A percentile compares a stretch with the other conserved stretches of the same genome.
These are phyloP conservation scores for Plasmopara muralis DNA, from an alignment of 352 stramenopile species.

Conservation along the genomic window DNA sequence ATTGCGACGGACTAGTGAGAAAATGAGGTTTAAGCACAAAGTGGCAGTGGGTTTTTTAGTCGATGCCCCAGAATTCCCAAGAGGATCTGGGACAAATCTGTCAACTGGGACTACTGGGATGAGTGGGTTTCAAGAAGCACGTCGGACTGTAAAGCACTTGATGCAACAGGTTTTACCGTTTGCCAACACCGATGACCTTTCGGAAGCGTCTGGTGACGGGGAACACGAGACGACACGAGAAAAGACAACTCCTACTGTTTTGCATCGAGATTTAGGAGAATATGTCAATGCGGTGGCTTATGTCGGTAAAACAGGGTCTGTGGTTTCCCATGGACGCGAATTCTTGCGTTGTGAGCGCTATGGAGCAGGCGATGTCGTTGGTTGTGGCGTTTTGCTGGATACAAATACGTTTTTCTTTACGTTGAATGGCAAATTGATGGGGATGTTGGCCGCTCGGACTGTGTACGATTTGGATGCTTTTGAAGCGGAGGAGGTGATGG, in stretches of 20 bases:
- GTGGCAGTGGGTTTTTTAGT: conserved; percentile 45
- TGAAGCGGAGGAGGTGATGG: conserved; percentile 11
- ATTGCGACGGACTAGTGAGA: conserved; percentile 23
- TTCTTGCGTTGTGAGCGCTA: conserved; percentile 49
- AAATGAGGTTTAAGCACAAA: conserved; percentile 37
- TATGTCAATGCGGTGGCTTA: conserved; percentile 41
- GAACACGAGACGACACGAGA: conserved; percentile 5
- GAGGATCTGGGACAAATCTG: not conserved
- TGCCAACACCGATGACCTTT: conserved; percentile 6
- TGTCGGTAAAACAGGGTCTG: conserved; percentile 44
- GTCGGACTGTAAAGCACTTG: conserved; percentile 15
- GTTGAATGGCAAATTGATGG: conserved; percentile 46
- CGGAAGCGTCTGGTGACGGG: conserved; percentile 8
- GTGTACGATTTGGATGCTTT: conserved; percentile 46
- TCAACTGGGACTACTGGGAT: conserved; percentile 1
- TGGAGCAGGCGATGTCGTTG: conserved; percentile 47
- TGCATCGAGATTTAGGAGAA: conserved; percentile 36
- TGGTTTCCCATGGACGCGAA: conserved; percentile 40
- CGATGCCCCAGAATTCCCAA: conserved; percentile 9
- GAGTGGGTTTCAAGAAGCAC: conserved; percentile 3
- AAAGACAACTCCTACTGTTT: conserved; percentile 11
- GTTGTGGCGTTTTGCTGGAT: conserved; percentile 50
- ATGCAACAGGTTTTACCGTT: conserved; percentile 2
- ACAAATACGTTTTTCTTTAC: conserved; percentile 71
- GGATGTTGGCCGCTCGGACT: conserved; percentile 38